Evolutionary conservation across 306 rosid species (phyloP).

Genomic region (Pterocarpus santalinus): DNA sequence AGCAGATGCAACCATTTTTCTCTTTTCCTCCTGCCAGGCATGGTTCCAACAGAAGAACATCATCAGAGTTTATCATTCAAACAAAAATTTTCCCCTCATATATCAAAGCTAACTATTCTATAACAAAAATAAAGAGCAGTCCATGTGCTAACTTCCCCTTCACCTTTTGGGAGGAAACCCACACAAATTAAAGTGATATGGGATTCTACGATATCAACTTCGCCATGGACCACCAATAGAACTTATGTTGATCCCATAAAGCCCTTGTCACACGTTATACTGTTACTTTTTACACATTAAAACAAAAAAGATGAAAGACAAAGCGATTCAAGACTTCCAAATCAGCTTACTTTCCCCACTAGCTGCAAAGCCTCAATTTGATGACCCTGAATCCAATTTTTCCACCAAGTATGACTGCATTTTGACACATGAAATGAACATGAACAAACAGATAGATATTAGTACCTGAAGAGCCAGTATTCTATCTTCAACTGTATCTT

Average conservation of each 20-base stretch:
- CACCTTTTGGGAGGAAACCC: conserved; percentile 7
- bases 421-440: conserved; percentile 29
- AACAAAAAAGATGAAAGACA: background rate
- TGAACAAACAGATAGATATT: conserved; percentile 17
- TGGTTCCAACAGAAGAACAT: conserved; percentile 33
- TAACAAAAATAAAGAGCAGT: background rate
- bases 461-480: conserved; percentile 92
- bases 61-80: conserved; percentile 36
- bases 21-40: conserved; percentile 85
- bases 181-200: conserved; percentile 18
- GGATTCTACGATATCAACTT: conserved; percentile 4
- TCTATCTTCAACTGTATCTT: conserved; percentile 94
- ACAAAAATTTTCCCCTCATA: background rate
- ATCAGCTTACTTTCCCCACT: conserved; percentile 9
- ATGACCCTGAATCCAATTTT: conserved; percentile 35
- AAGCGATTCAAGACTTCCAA: conserved; percentile 30
- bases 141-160: conserved; percentile 10
- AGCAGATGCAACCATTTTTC: conserved; percentile 98
- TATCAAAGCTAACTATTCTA: conserved; percentile 27
- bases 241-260: conserved; percentile 13
- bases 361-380: conserved; percentile 34
- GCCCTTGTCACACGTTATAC: background rate
- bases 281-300: background rate
- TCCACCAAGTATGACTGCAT: conserved; percentile 1
- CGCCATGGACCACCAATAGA: background rate